Evolutionary conservation across 2,329 filamentous ascomycete species (phyloP).

Genomic region (Knufia fluminis): DNA sequence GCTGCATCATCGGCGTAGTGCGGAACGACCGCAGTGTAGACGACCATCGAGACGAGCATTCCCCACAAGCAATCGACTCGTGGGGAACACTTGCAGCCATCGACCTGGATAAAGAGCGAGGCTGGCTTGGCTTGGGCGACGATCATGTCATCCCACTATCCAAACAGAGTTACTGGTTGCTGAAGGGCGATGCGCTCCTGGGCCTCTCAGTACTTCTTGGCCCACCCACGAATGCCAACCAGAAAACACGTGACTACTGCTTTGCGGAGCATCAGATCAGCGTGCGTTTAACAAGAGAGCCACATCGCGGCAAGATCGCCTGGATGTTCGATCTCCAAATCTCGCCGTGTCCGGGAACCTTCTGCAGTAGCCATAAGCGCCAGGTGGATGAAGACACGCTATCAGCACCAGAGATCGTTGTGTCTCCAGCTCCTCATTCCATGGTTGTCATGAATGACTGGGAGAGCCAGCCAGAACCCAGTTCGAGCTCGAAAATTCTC

Average conservation of each 20-base stretch:
- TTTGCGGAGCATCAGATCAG: neutral
- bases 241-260: neutral
- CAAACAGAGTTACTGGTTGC: neutral
- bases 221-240: neutral
- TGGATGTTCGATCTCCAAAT: constrained; percentile 1
- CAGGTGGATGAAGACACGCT: neutral
- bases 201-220: constrained; percentile 5
- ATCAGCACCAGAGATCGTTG: constrained; percentile 1
- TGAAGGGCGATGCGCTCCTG: neutral
- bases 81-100: neutral
- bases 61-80: neutral
- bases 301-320: neutral
- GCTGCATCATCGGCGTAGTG: neutral
- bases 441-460: too few relatives aligned
- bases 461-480: too few relatives aligned
- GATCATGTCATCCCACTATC: neutral
- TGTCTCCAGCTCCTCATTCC: neutral
- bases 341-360: constrained; percentile 3
- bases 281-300: neutral
- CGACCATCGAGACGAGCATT: neutral
- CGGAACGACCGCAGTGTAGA: neutral
- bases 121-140: neutral
- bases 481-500: too few relatives aligned
- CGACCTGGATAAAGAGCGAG: neutral
- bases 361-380: neutral